Conservation (phyloP, 495 filamentous ascomycete species). For the Talaromyces proteolyticus region DNA sequence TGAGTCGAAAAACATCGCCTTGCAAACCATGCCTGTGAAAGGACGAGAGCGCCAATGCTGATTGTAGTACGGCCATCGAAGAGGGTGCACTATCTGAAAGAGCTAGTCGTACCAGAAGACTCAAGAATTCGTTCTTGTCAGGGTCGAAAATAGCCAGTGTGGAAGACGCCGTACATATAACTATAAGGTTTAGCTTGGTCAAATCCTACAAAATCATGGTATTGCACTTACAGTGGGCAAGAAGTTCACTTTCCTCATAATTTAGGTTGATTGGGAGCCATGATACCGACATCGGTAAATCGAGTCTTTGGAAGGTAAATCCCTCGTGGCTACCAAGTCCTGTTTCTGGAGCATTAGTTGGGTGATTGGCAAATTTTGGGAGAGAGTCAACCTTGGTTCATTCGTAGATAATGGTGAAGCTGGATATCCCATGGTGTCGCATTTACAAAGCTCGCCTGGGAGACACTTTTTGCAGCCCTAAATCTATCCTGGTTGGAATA, state of each 20-base stretch:
- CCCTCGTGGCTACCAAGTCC: conserved; percentile 2
- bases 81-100: background rate
- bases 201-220: background rate
- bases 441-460: conserved; percentile 2
- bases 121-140: background rate
- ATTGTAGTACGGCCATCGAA: conserved; percentile 1
- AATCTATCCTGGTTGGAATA: background rate
- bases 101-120: conserved; percentile 1
- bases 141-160: conserved; percentile 3
- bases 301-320: background rate
- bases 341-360: background rate
- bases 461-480: background rate
- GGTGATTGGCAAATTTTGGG: background rate
- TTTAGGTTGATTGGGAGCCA: background rate
- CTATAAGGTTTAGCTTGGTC: background rate
- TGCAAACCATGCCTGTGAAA: conserved; percentile 1
- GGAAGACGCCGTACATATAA: background rate
- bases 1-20: background rate
- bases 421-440: background rate
- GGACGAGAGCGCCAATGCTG: conserved; percentile 2
- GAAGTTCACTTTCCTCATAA: conserved; percentile 5
- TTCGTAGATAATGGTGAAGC: conserved; percentile 1
- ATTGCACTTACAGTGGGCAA: background rate
- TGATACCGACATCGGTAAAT: background rate
- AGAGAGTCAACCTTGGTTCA: background rate